Evolutionary conservation across 768 basidiomycete species (phyloP), one percentile per base, ranked within the genome.

Genomic region (Coprinellus aureogranulatus): DNA sequence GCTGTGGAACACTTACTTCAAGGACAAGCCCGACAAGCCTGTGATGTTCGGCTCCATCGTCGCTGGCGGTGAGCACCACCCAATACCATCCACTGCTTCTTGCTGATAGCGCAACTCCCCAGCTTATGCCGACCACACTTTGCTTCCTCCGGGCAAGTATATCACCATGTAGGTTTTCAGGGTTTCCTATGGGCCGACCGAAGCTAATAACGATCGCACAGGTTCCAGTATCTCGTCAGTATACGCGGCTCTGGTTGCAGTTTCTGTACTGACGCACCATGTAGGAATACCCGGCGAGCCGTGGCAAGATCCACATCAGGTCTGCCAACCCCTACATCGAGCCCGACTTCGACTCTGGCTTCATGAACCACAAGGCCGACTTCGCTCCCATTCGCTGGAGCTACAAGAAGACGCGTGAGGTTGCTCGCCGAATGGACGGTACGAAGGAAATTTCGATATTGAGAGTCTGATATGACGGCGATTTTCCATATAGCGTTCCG

Each of bases 281-380:
- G n/a, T 45, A 79, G 76, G 86, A 89, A 77, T 89, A 89, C 70
- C 86, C 87, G 4, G 87, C 85, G 4, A 83, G 81, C 67, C 85
- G 87, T 67, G 87, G 87, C 63, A 87, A 85, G 82, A 87, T 88
- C 64, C 86, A 87, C 67, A 83, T 88, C 67, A 64, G 71, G 46
- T 85, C 82, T 22, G 58, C 78, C 45, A 83, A 77, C 74, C 86
- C 87, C 4, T 88, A 87, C 72, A 69, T 72, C 62, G 82, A 82
- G 61, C 86, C 87, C 3, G 74, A 68, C 71, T 88, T 87, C 65
- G 87, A 89, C 73, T 81, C 79, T 58, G 87, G 87, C n/a, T 88
- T 89, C 81, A 84, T 89, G 87, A 88, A 86, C 75, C 68, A 88
- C 76, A 86, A 86, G 75, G 87, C 87, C 27, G 87, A 88, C 73